Base-by-base conservation (phyloP, 2,329 filamentous ascomycete genomes). In the Sporothrix schenckii region DNA sequence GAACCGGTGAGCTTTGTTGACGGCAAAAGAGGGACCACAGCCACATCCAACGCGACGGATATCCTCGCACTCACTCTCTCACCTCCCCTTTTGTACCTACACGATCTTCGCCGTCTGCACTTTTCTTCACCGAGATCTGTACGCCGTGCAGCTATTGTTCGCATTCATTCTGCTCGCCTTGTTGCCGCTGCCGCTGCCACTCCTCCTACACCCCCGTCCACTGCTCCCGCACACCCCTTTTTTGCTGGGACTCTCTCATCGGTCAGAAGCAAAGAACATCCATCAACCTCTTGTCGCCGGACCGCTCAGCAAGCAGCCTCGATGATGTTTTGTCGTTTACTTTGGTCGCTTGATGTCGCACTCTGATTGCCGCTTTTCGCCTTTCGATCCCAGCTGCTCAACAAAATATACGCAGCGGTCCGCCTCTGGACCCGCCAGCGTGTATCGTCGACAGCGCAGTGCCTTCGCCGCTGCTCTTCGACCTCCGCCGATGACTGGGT, bases 1-100 rank as follows among this genome's bases (percentile, higher is more conserved):
- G 66, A 56, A 71, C 70, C 70, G 70, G 70, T 71, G 70, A 71
- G 70, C 66, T 39, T 47, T 21, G 49, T 39, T 30, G 53, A 50
- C 63, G 53, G 52, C 56, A 52, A 70, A 61, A 50, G 56, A 69
- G 68, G 56, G 47, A 56, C 65, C 65, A 47, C 67, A 27, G 66
- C 53, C 66, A 56, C 66, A 54, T 50, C 47, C 67, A 61, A 69
- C 68, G 34, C 47, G 56, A 27, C 68, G 19, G n/a, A 7, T 60
- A 52, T 68, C 39, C 65, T 71, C 52, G 41, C 41, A 47, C 49
- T 30, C 16, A 14, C 39, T 60, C 49, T 21, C 58, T n/a, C 14
- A 27, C 53, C 50, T 60, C 34, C 63, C 30, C 52, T 54, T 34
- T 53, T 52, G 19, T 58, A 24, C 65, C 30, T 19, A 16, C 66